Percentiles rank a stretch among this genome's conserved stretches.
Evolutionary conservation across 805 yeast species (phyloP).

Genomic region (Ogataea wickerhamii): DNA sequence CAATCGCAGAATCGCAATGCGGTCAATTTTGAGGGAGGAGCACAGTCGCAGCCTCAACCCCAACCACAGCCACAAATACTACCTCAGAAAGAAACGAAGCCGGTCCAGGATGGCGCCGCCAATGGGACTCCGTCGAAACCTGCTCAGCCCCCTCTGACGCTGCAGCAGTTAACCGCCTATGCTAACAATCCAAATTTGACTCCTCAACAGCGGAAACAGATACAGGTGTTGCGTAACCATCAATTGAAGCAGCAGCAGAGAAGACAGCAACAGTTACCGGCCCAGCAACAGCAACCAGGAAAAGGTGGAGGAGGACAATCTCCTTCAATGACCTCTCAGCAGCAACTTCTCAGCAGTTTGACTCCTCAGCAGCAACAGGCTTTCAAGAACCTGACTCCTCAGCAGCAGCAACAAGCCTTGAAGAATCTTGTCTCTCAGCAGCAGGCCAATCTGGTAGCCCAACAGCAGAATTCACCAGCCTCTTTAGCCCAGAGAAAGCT

Average conservation of each 20-base stretch:
- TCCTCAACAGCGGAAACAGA: constrained; percentile 43
- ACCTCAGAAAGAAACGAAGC: constrained; percentile 1
- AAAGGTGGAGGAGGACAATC: too few relatives aligned
- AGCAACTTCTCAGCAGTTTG: constrained; percentile 20
- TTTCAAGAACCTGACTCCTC: constrained; percentile 37
- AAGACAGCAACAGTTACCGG: constrained; percentile 21
- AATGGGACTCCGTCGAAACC: constrained; percentile 14
- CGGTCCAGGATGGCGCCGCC: constrained; percentile 5
- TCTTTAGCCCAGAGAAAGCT: constrained; percentile 17
- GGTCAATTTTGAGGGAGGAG: constrained; percentile 5
- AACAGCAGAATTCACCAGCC: constrained; percentile 24
- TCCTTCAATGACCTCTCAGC: constrained; percentile 17
- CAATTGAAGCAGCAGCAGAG: constrained; percentile 24
- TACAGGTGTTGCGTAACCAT: constrained; percentile 40
- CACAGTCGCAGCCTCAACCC: background rate
- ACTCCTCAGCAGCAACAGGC: constrained; percentile 29
- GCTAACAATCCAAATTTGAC: constrained; percentile 37
- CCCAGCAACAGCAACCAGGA: constrained; percentile 28
- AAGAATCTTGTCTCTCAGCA: constrained; percentile 22
- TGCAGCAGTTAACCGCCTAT: constrained; percentile 26
- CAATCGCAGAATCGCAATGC: constrained; percentile 41
- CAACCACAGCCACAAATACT: constrained; percentile 3
- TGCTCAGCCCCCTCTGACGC: constrained; percentile 14
- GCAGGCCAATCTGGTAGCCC: constrained; percentile 15
- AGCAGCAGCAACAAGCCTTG: constrained; percentile 38